Evolutionary conservation across 768 basidiomycete genomes (phyloP).

Genomic region (Glaciozyma antarctica): DNA sequence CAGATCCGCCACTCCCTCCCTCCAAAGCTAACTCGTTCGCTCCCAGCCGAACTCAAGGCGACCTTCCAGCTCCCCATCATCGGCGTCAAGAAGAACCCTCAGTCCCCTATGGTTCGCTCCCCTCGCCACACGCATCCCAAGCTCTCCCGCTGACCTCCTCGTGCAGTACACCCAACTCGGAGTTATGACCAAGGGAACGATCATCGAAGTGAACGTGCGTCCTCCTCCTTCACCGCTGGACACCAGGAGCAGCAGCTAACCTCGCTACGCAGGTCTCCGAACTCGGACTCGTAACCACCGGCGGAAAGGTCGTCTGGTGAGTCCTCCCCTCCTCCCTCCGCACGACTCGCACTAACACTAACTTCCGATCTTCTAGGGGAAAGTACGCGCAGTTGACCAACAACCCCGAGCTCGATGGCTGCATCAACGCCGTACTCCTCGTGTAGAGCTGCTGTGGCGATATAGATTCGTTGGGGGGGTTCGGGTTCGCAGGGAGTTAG

Average conservation of each 20-base stretch:
- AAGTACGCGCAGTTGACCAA: conserved; percentile 81
- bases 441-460: conserved; percentile 47
- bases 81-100: conserved; percentile 98
- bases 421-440: conserved; percentile 80
- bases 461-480: neutral
- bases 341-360: neutral
- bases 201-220: conserved; percentile 77
- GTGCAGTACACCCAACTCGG: conserved; percentile 71
- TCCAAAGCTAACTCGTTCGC: conserved; percentile 7
- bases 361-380: conserved; percentile 2
- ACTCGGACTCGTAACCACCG: conserved; percentile 91
- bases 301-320: conserved; percentile 62
- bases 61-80: conserved; percentile 98
- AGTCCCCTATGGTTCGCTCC: conserved; percentile 65
- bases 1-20: conserved; percentile 28
- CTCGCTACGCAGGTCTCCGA: conserved; percentile 59
- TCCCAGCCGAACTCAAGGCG: conserved; percentile 82
- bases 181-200: conserved; percentile 95
- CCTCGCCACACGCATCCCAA: neutral
- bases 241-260: neutral
- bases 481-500: too few species aligned
- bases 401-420: conserved; percentile 53
- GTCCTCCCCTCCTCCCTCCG: conserved; percentile 28
- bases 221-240: neutral
- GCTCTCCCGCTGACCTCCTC: neutral